Evolutionary conservation across 225 moss, liverwort and hornwort species (phyloP).

Genomic region (Pseudoscleropodium purum): DNA sequence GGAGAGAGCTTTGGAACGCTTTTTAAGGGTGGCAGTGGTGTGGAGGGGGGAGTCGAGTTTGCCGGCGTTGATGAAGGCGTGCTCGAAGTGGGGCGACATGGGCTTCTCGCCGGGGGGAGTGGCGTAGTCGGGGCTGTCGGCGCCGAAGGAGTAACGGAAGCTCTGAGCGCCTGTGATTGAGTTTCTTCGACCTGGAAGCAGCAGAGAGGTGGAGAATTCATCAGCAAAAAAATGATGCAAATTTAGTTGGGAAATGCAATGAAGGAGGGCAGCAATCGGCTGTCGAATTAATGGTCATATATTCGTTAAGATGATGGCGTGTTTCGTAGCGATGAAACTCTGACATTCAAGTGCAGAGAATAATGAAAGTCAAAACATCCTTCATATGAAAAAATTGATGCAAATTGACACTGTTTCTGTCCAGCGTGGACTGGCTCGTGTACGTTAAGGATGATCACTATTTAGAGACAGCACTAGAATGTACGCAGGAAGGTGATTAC

Average conservation of each 20-base stretch:
- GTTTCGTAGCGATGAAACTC: neutral
- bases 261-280: neutral
- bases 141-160: constrained; percentile 20
- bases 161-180: constrained; percentile 19
- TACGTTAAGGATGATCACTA: neutral
- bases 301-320: neutral
- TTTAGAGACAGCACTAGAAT: neutral
- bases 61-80: neutral
- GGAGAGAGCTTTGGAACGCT: constrained; percentile 40
- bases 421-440: neutral
- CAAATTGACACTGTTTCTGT: neutral
- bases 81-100: constrained; percentile 25
- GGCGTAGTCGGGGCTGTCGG: constrained; percentile 35
- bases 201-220: neutral
- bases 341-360: neutral
- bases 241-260: neutral
- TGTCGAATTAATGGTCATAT: neutral
- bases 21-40: neutral
- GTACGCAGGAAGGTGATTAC: neutral
- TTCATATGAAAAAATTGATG: neutral
- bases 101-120: constrained; percentile 16
- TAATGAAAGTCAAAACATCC: neutral
- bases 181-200: constrained; percentile 30
- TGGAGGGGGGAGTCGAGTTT: neutral
- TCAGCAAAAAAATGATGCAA: neutral